These are phyloP conservation scores for Musa itinerans DNA, from an alignment of 176 grass and related monocot species.

Conservation along the genomic window DNA sequence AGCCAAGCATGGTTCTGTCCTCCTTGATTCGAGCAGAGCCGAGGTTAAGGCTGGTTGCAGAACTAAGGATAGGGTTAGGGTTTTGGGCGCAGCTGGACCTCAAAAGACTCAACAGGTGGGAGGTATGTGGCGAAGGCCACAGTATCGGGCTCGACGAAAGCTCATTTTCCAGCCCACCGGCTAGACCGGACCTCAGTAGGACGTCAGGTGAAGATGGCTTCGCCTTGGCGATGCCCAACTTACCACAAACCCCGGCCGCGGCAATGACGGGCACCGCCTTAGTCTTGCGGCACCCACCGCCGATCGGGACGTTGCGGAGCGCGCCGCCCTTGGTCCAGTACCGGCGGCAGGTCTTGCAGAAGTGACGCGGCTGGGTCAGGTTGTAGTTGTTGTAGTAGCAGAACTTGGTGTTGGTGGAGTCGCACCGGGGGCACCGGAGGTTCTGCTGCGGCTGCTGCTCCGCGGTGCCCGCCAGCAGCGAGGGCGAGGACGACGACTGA, in stretches of 20 bases:
- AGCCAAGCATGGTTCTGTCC: not conserved
- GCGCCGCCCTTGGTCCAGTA: constrained; percentile 43
- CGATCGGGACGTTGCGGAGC: constrained; percentile 34
- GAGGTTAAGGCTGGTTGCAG: not conserved
- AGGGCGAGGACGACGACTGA: not conserved
- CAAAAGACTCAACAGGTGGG: constrained; percentile 13
- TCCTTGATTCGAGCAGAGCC: constrained; percentile 9
- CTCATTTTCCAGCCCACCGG: not conserved
- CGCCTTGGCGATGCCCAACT: not conserved
- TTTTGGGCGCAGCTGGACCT: not conserved
- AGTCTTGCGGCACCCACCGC: constrained; percentile 35
- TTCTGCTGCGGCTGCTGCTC: constrained; percentile 17
- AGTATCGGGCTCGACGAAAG: constrained; percentile 5
- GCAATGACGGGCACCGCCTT: constrained; percentile 20
- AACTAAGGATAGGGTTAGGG: not conserved
- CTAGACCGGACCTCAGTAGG: not conserved
- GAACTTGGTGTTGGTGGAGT: constrained; percentile 42
- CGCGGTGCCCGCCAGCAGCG: not conserved
- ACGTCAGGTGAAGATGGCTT: not conserved
- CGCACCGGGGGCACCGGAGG: constrained; percentile 30
- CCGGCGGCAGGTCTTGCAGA: constrained; percentile 38
- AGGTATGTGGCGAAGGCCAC: constrained; percentile 12
- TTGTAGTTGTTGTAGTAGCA: constrained; percentile 52
- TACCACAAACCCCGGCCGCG: not conserved
- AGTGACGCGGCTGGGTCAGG: constrained; percentile 38